Percentiles rank a stretch among this genome's conserved stretches.
Conservation (phyloP, 345 rosid species). For the Cardamine chenopodiifolia region DNA sequence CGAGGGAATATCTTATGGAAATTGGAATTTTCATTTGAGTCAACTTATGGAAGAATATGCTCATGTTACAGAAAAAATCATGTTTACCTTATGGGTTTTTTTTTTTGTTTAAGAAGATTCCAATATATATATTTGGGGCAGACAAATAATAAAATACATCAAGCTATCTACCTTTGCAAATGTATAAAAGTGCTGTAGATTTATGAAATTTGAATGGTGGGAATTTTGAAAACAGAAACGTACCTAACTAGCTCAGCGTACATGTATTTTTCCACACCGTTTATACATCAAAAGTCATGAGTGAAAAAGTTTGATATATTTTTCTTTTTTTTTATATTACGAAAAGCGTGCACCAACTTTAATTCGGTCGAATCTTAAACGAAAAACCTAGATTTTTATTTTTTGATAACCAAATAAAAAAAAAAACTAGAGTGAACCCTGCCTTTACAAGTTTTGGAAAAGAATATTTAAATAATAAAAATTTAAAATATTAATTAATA, state of each 20-base stretch:
- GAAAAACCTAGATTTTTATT: neutral
- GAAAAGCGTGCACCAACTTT: constrained; percentile 3
- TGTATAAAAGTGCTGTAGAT: neutral
- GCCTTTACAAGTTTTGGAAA: too few species aligned
- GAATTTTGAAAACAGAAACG: neutral
- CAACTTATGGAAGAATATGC: constrained; percentile 29
- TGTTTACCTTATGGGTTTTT: too few species aligned
- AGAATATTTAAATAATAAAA: too few species aligned
- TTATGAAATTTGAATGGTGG: neutral
- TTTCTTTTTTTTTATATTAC: neutral
- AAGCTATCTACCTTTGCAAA: too few species aligned
- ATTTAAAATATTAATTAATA: too few species aligned
- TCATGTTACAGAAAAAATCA: neutral
- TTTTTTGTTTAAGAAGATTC: too few species aligned
- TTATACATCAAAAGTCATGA: neutral
- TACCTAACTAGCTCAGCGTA: constrained; percentile 21
- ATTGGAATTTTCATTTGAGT: neutral
- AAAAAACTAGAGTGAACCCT: too few species aligned
- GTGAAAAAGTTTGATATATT: constrained; percentile 8
- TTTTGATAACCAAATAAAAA: too few species aligned
- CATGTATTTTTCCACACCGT: neutral
- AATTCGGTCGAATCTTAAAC: neutral
- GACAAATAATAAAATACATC: neutral
- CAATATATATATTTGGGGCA: neutral
- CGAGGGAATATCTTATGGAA: constrained; percentile 17